A percentile compares a stretch with the other conserved stretches of the same genome.
phyloP scores from a whole-genome alignment of 2,329 filamentous ascomycete species.

The Macrophomina pseudophaseolina region DNA sequence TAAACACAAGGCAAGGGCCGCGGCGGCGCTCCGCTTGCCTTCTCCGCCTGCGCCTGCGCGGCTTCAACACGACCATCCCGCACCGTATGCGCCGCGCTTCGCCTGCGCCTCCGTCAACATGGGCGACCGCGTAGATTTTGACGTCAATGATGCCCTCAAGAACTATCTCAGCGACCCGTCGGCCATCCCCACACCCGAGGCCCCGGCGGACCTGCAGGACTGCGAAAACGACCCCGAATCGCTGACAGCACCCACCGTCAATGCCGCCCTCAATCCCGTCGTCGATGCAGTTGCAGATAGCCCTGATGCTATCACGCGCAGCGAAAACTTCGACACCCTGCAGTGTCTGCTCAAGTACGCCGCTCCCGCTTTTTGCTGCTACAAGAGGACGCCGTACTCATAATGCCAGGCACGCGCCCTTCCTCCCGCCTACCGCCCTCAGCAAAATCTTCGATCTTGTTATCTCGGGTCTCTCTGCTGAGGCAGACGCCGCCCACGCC shows the following conservation, averaged over 20 bases:
- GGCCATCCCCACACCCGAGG: conserved; percentile 82
- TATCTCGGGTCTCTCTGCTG: conserved; percentile 81
- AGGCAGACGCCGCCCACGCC: conserved; percentile 82
- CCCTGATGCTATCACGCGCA: conserved; percentile 82
- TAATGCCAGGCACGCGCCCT: conserved; percentile 73
- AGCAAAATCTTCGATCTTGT: conserved; percentile 93
- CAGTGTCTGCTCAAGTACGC: conserved; percentile 97
- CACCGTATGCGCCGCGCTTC: conserved; percentile 31
- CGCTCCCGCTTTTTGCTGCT: conserved; percentile 47
- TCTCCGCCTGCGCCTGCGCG: conserved; percentile 28
- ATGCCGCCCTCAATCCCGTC: conserved; percentile 86
- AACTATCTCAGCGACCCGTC: conserved; percentile 93
- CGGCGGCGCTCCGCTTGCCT: conserved; percentile 23
- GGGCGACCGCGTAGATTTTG: conserved; percentile 74
- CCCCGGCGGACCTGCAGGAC: conserved; percentile 80
- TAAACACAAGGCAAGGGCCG: conserved; percentile 12
- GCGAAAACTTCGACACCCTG: conserved; percentile 84
- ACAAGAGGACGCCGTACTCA: neutral
- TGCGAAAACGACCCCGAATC: conserved; percentile 91
- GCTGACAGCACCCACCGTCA: conserved; percentile 78
- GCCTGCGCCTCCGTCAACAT: conserved; percentile 57
- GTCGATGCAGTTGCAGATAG: conserved; percentile 91
- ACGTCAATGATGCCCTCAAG: conserved; percentile 96
- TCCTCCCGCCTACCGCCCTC: conserved; percentile 78
- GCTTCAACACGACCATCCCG: conserved; percentile 31